Percentiles rank a stretch among this genome's conserved stretches.
These are phyloP conservation scores for Rhododendron simsii DNA, from an alignment of 148 eudicot species.

Conservation along the genomic window DNA sequence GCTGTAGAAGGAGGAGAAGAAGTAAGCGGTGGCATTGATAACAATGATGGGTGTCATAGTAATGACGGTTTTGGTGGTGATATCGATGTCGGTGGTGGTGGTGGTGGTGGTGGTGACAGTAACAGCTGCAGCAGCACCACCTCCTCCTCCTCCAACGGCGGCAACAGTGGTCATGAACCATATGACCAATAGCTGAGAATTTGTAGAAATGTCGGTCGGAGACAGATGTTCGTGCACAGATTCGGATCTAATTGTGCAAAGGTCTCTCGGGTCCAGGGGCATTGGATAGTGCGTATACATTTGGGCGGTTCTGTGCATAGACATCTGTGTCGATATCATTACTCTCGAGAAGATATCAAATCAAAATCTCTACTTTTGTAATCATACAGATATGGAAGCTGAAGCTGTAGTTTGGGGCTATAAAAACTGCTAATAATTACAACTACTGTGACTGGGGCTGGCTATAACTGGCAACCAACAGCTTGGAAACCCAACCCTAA, in stretches of 20 bases:
- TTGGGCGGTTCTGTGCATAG: not conserved
- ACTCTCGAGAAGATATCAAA: not conserved
- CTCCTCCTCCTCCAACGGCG: slow-evolving; percentile 11
- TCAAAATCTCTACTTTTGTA: not conserved
- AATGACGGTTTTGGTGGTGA: not conserved
- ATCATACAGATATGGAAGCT: not conserved
- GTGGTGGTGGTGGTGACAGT: not conserved
- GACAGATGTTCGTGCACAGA: not conserved
- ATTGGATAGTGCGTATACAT: not conserved
- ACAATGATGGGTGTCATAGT: not conserved
- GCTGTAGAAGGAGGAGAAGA: not conserved
- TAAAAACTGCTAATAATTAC: not conserved
- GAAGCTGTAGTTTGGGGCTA: not conserved
- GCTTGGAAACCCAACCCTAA: slow-evolving; percentile 1
- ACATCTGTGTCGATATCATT: not conserved
- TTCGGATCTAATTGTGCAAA: not conserved
- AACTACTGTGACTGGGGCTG: not conserved
- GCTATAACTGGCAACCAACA: slow-evolving; percentile 6
- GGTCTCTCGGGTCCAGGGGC: not conserved
- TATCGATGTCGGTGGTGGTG: not conserved
- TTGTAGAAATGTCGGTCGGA: not conserved
- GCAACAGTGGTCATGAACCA: not conserved
- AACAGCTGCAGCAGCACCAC: not conserved
- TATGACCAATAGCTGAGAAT: not conserved
- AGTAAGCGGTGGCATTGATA: not conserved